Evolutionary conservation across 2,329 filamentous ascomycete genomes (phyloP), one percentile per base, ranked within the genome.

Genomic region (Phaeosphaeriaceae sp.): DNA sequence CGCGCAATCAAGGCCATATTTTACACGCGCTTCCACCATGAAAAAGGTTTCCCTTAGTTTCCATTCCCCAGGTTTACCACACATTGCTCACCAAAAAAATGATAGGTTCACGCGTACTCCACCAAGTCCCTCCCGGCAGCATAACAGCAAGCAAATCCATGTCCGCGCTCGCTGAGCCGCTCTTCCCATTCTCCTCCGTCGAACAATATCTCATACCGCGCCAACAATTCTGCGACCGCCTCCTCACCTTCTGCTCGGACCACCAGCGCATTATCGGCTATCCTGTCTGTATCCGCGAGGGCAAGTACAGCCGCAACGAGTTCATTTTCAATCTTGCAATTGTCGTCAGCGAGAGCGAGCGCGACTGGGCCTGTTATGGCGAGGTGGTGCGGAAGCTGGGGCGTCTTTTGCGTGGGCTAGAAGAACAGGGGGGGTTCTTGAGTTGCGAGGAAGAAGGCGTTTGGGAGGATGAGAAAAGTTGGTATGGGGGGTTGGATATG

Each of bases 241-340:
- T 92, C 52, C 83, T 97, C 54, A 88, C 89, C 21, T 87, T 95
- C 47, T 84, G 81, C 63, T 78, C 77, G n/a, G 87, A 87, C 72
- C 88, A 90, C 37, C 88, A 92, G 73, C 86, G 87, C 49, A 85
- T 99, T 46, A 82, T 99, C 28, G 91, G 92, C 13, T 91, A 92
- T 64, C 94, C 94, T 0, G 88, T 97, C 44, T 93, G 91, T 69
- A 90, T 97, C 68, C 61, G 71, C 9, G 84, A 92, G 57, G 83
- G 86, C 46, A 87, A 88, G 61, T 96, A 97, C 68, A 85, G 88
- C 67, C 87, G 94, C 50, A 96, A 96, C 75, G 90, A 96, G 74
- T 97, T 97, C 79, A 96, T 97, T 69, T 99, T 97, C 83, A 97
- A 97, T 74, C 96, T 97, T 69, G 92, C 91, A 50, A 80, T 97